Evolutionary conservation across 768 basidiomycete genomes (phyloP), one percentile per base, ranked within the genome.

Genomic region (Auriscalpium vulgare): DNA sequence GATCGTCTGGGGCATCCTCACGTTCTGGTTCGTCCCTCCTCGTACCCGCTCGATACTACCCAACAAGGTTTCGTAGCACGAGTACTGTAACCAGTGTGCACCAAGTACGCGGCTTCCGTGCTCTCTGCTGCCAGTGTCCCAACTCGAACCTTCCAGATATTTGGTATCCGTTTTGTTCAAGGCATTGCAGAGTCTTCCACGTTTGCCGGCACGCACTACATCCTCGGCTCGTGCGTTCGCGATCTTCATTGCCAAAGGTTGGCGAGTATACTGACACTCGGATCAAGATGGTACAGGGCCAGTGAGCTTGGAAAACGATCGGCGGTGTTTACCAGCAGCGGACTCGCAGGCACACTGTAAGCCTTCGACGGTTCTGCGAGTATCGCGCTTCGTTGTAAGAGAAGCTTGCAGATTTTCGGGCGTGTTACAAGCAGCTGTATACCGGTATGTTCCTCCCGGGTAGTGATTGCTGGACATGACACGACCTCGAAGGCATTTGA

Each of bases 131-230:
- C 21, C 14, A 17, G 19, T 37, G 21, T 8, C 10, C 29, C 46
- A 46, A 36, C 54, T 10, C 13, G 13, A 1, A 4, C 19, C 10
- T 37, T 2, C 2, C 34, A 85, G 83, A 70, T 88, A 51, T 85
- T 83, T 66, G 83, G 74, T 34, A 84, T 88, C 57, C 77, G 85
- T 9, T 88, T 89, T 65, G 77, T 88, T 54, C 85, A 87, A 67
- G 88, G 84, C 21, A 72, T 87, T 55, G 79, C 82, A 8, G 87
- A 89, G 67, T 79, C 85, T 0, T 87, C 85, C 8, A 89, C 86
- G 1, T 90, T 89, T 66, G 84, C 84, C 29, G 87, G 87, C 37
- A 82, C 84, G 14, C 85, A 85, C 60, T 85, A 85, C 63, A 73
- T 87, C 59, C 79, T 88, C 16, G 85, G 87, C 59, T 83, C 83